Evolutionary conservation across 805 yeast species (phyloP), one percentile per base, ranked within the genome.

Genomic region (Yamadazyma insecticola): DNA sequence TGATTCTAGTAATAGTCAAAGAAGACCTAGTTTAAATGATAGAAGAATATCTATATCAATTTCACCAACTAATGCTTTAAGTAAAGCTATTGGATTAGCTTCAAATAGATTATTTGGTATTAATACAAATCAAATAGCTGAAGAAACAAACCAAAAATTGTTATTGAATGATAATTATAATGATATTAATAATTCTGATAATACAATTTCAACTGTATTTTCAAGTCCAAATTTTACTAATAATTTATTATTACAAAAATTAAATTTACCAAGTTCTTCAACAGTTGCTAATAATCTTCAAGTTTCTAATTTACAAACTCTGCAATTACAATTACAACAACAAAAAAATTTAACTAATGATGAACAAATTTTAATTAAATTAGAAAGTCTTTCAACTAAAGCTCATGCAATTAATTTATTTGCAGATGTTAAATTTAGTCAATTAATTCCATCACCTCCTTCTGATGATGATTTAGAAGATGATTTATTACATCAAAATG

Each of bases 361-460:
- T 37, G 65, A 60, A 54, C 45, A 35, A 54, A 70, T 57, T 22
- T 57, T 47, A 55, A 56, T 37, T 16, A 64, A 69, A 33, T 63
- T 89, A 37, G 96, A 88, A 53, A 67, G 77, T 1, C 60, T 87
- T 26, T 87, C 95, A 2, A 87, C 96, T 1, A 88, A 87, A 60
- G 87, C 96, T 0, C 92, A 88, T 50, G 95, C 95, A 0, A 78
- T 92, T 13, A 78, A 80, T 41, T 66, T 87, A 19, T 88, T 81
- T 63, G 97, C 97, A 0, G 96, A 88, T 44, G 88, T 87, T 16
- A 92, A 92, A 56, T 86, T 81, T 47, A 70, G 81, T 24, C 97
- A 90, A 60, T 65, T 89, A 44, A 74, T 82, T 22, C 96, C 96
- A 7, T 64, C 78, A 16, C 81, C 86, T 1, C 80, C 80, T 0